A percentile compares a stretch with the other conserved stretches of the same genome.
These are phyloP conservation scores for Cadophora malorum DNA, from an alignment of 2,329 filamentous ascomycete species.

Conservation along the genomic window DNA sequence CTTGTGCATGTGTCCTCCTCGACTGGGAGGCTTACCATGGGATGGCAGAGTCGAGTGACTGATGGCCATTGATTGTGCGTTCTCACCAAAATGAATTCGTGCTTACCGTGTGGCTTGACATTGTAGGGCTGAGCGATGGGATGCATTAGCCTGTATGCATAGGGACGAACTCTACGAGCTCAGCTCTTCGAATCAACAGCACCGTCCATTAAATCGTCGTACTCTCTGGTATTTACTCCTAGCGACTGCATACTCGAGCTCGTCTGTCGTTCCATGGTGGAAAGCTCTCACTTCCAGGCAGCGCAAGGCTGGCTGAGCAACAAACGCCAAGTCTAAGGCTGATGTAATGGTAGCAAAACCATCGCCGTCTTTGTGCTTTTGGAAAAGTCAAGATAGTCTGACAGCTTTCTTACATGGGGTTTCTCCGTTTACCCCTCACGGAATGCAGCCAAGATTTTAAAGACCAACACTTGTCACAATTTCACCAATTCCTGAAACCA, in stretches of 20 bases:
- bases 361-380: constrained; percentile 9
- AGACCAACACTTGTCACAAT: background rate
- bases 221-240: background rate
- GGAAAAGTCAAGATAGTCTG: background rate
- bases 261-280: background rate
- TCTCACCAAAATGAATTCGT: background rate
- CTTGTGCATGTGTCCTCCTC: background rate
- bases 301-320: constrained; percentile 1
- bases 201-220: background rate
- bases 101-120: constrained; percentile 6
- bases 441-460: constrained; percentile 11
- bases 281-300: background rate
- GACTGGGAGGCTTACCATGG: too few relatives aligned
- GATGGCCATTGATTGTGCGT: background rate
- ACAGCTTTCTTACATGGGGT: constrained; percentile 4
- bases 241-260: background rate
- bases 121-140: constrained; percentile 12
- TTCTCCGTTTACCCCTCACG: constrained; percentile 19
- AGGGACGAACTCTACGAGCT: background rate
- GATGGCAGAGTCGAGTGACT: background rate
- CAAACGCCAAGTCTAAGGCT: constrained; percentile 15
- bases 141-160: background rate
- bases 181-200: background rate
- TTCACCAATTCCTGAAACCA: background rate
- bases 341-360: constrained; percentile 5